Conservation (phyloP, 2,329 filamentous ascomycete genomes). For the Ophiobolus disseminans region DNA sequence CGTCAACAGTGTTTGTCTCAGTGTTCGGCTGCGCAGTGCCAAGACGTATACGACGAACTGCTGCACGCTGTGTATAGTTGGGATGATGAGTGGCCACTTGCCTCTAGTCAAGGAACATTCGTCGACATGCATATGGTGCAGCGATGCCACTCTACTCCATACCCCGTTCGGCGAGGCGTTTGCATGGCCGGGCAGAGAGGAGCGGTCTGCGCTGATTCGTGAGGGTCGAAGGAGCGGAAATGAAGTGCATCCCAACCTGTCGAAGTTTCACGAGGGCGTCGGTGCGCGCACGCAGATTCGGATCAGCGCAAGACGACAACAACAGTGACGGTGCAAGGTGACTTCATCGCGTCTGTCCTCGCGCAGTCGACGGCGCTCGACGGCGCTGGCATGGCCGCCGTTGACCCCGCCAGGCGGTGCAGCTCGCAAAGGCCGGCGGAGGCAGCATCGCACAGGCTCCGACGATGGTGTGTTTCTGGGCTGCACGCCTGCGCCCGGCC, state of each 20-base stretch:
- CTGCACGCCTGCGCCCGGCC: slow-evolving; percentile 29
- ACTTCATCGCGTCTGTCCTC: slow-evolving; percentile 3
- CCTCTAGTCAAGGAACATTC: no score
- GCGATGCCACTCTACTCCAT: slow-evolving; percentile 17
- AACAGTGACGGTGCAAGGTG: slow-evolving; percentile 1
- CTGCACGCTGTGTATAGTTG: no score
- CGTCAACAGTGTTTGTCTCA: no score
- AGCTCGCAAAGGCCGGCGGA: background rate
- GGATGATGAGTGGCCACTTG: no score
- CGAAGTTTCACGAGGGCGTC: slow-evolving; percentile 25
- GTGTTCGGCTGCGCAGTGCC: no score
- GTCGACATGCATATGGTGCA: slow-evolving; percentile 11
- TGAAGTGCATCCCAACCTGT: slow-evolving; percentile 30
- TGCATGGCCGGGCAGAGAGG: slow-evolving; percentile 9
- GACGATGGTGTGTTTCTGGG: slow-evolving; percentile 27
- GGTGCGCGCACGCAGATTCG: slow-evolving; percentile 10
- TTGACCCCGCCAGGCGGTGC: slow-evolving; percentile 14
- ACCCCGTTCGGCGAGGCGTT: slow-evolving; percentile 1
- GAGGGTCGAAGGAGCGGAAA: slow-evolving; percentile 26
- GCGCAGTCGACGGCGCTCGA: background rate
- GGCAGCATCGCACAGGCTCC: slow-evolving; percentile 6
- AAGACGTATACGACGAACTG: no score
- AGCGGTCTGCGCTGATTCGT: slow-evolving; percentile 33
- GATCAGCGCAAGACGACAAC: slow-evolving; percentile 16
- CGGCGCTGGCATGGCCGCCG: slow-evolving; percentile 4